These are phyloP conservation scores for Xanthoparmelia taractica DNA, from an alignment of 495 filamentous ascomycete genomes.

Conservation along the genomic window DNA sequence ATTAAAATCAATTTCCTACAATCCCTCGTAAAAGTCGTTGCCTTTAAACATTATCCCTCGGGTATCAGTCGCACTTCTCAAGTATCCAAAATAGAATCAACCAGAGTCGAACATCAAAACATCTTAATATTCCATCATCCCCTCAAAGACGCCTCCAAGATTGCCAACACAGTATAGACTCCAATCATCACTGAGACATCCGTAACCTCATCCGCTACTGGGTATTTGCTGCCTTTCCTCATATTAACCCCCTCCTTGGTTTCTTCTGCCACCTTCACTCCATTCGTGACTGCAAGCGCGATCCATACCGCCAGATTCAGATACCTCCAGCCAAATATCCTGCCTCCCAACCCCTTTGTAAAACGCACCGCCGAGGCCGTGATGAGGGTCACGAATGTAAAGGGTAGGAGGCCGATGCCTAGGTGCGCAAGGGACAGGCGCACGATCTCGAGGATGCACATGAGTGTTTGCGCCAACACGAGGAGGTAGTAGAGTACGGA, in stretches of 20 bases:
- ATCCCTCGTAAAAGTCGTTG: no score
- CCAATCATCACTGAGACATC: conserved; percentile 22
- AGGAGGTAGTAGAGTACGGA: conserved; percentile 29
- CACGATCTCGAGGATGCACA: conserved; percentile 33
- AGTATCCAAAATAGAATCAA: background rate
- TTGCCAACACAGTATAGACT: conserved; percentile 13
- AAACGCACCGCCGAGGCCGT: conserved; percentile 23
- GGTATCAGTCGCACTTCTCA: background rate
- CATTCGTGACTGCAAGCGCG: conserved; percentile 26
- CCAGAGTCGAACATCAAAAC: background rate
- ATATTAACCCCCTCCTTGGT: conserved; percentile 18
- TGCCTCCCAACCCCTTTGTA: conserved; percentile 20
- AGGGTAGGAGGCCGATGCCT: conserved; percentile 31
- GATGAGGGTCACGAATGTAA: conserved; percentile 28
- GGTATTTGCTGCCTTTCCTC: conserved; percentile 33
- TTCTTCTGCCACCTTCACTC: conserved; percentile 30
- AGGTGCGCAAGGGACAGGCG: conserved; percentile 28
- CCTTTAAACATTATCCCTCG: no score
- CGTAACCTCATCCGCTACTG: conserved; percentile 30
- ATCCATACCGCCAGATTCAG: conserved; percentile 29
- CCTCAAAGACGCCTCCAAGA: conserved; percentile 21
- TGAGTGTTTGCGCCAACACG: conserved; percentile 27
- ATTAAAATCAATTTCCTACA: no score
- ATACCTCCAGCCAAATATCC: conserved; percentile 24
- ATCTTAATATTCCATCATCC: no score